A percentile compares a stretch with the other conserved stretches of the same genome.
Evolutionary conservation across 805 yeast species (phyloP).

Genomic region (Starmerella kuoi): DNA sequence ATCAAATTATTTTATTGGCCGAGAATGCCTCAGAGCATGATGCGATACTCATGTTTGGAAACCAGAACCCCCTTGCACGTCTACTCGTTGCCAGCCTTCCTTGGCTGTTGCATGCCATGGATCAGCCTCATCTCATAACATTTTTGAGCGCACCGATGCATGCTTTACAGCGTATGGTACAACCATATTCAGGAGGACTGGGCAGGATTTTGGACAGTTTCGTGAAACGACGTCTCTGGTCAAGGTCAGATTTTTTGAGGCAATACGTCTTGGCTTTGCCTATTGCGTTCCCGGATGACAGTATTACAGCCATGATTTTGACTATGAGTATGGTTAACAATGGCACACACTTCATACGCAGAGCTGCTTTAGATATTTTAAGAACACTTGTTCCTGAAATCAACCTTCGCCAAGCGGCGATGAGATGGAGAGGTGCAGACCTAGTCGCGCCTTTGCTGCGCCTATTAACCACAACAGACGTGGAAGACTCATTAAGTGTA

Average conservation of each 20-base stretch:
- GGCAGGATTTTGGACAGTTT: slow-evolving; percentile 66
- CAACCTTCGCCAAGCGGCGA: slow-evolving; percentile 64
- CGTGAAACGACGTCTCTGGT: slow-evolving; percentile 66
- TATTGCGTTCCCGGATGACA: slow-evolving; percentile 55
- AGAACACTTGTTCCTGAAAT: slow-evolving; percentile 64
- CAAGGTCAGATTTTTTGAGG: slow-evolving; percentile 77
- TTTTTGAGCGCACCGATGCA: slow-evolving; percentile 40
- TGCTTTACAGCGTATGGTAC: slow-evolving; percentile 31
- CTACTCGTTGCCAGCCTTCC: slow-evolving; percentile 73
- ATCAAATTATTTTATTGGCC: slow-evolving; percentile 40
- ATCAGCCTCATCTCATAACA: slow-evolving; percentile 41
- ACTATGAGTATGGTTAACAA: slow-evolving; percentile 71
- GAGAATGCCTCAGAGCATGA: slow-evolving; percentile 44
- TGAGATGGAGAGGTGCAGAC: slow-evolving; percentile 81
- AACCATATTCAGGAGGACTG: slow-evolving; percentile 35
- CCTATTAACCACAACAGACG: slow-evolving; percentile 67
- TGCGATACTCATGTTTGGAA: slow-evolving; percentile 50
- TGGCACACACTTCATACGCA: slow-evolving; percentile 62
- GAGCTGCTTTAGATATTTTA: slow-evolving; percentile 65
- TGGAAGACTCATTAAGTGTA: slow-evolving; percentile 79
- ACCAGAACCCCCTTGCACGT: slow-evolving; percentile 51
- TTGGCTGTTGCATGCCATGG: slow-evolving; percentile 70
- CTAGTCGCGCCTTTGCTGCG: slow-evolving; percentile 80
- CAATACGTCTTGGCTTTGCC: slow-evolving; percentile 68
- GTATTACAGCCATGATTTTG: slow-evolving; percentile 63